Evolutionary conservation across 2,329 filamentous ascomycete species (phyloP).

Genomic region (Colletotrichum chlorophyti): DNA sequence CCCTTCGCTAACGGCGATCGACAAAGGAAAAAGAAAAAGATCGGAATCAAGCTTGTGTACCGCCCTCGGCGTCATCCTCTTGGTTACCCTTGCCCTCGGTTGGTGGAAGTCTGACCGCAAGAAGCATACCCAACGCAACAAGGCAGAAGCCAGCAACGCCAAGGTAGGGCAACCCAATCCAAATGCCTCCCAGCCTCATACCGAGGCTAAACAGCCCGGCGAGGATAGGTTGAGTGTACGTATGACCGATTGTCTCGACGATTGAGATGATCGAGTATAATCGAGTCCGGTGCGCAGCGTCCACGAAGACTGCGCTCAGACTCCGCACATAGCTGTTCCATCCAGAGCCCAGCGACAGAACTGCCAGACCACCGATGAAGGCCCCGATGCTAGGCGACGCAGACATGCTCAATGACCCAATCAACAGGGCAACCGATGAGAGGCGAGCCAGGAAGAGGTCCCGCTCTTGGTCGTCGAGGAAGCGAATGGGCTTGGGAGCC

Average conservation of each 20-base stretch:
- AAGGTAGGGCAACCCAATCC: constrained; percentile 40
- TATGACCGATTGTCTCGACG: constrained; percentile 31
- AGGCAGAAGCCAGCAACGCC: constrained; percentile 33
- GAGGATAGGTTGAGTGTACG: constrained; percentile 36
- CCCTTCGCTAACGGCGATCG: neutral
- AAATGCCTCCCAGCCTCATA: constrained; percentile 35
- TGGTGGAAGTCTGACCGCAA: constrained; percentile 18
- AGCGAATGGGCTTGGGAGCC: constrained; percentile 31
- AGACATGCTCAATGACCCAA: constrained; percentile 36
- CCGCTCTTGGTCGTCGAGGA: constrained; percentile 33
- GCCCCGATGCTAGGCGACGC: constrained; percentile 33
- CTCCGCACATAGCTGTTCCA: constrained; percentile 36
- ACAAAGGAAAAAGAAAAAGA: neutral
- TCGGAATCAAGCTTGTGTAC: neutral
- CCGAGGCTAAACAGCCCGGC: constrained; percentile 37
- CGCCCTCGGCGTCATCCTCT: neutral
- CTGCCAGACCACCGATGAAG: constrained; percentile 36
- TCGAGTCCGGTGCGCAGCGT: constrained; percentile 36
- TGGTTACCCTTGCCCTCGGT: neutral
- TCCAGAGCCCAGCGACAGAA: constrained; percentile 38
- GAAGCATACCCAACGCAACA: neutral
- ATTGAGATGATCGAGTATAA: constrained; percentile 36
- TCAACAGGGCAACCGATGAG: constrained; percentile 32
- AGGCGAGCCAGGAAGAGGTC: constrained; percentile 36
- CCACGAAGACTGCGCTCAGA: constrained; percentile 35